These are phyloP conservation scores for Saturnispora zaruensis DNA, from an alignment of 805 yeast genomes.

Conservation along the genomic window DNA sequence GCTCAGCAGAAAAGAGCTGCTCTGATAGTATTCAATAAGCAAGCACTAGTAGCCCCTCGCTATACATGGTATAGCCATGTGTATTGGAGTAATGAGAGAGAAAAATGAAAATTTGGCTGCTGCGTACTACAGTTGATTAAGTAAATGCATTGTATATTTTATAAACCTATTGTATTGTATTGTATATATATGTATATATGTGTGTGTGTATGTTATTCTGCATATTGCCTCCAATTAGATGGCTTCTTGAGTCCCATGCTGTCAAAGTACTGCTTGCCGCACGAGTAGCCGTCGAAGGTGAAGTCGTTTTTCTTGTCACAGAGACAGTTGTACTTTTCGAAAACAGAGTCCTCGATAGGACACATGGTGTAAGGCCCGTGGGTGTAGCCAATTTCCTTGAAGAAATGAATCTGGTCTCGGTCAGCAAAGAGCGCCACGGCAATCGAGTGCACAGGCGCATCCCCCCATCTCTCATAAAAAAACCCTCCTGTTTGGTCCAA, in stretches of 20 bases:
- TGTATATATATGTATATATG: not conserved
- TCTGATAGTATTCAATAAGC: too few species aligned
- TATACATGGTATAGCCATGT: too few species aligned
- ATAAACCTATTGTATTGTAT: not conserved
- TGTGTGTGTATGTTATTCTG: not conserved
- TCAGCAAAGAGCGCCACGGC: constrained; percentile 58
- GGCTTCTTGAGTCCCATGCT: constrained; percentile 24
- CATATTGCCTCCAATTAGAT: constrained; percentile 23
- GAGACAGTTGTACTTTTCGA: constrained; percentile 26
- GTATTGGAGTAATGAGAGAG: too few species aligned
- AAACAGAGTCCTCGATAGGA: constrained; percentile 29
- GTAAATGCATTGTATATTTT: too few species aligned
- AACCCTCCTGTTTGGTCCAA: constrained; percentile 69
- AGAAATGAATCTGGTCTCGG: constrained; percentile 53
- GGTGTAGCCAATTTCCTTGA: constrained; percentile 67
- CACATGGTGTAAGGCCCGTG: constrained; percentile 46
- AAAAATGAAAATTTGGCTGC: too few species aligned
- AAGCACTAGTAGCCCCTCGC: too few species aligned
- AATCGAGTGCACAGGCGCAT: constrained; percentile 82
- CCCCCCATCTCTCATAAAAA: constrained; percentile 89
- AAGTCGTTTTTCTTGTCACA: constrained; percentile 35
- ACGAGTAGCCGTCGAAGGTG: constrained; percentile 30
- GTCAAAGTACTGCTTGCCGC: constrained; percentile 27
- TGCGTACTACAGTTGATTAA: too few species aligned
- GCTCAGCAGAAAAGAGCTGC: too few species aligned